These are phyloP conservation scores for Salvia splendens DNA, from an alignment of 257 asterid species.

Conservation along the genomic window DNA sequence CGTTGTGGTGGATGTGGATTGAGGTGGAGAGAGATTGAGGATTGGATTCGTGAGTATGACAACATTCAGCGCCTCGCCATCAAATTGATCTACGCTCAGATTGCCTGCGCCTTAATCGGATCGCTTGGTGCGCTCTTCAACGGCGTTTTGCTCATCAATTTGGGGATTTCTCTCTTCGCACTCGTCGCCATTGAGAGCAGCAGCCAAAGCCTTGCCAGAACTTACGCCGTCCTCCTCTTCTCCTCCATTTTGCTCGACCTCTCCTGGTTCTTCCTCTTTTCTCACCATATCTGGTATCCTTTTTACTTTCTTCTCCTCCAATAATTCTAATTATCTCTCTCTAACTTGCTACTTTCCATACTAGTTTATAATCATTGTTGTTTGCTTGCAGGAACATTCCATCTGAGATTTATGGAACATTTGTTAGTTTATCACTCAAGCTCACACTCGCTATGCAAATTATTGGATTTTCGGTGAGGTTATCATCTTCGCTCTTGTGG, in stretches of 20 bases:
- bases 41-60: conserved; percentile 86
- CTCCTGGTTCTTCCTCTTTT: conserved; percentile 77
- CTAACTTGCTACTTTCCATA: not conserved
- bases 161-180: conserved; percentile 77
- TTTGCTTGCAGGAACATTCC: conserved; percentile 67
- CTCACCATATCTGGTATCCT: conserved; percentile 62
- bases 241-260: conserved; percentile 75
- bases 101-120: conserved; percentile 85
- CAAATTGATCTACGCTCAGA: conserved; percentile 77
- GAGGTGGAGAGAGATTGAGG: conserved; percentile 54
- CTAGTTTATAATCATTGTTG: not conserved
- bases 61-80: conserved; percentile 81
- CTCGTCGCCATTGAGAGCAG: conserved; percentile 92
- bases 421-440: conserved; percentile 72
- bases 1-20: conserved; percentile 64
- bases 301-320: too few relatives aligned
- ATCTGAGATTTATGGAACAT: conserved; percentile 60
- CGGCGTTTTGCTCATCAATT: conserved; percentile 67
- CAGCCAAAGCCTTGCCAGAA: conserved; percentile 88
- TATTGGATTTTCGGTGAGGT: conserved; percentile 72
- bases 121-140: conserved; percentile 85
- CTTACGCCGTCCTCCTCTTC: conserved; percentile 80
- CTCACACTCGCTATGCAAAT: conserved; percentile 86
- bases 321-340: not conserved
- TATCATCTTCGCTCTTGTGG: conserved; percentile 84